Conservation (phyloP, 2,329 filamentous ascomycete genomes). For the Cercospora berteroae region DNA sequence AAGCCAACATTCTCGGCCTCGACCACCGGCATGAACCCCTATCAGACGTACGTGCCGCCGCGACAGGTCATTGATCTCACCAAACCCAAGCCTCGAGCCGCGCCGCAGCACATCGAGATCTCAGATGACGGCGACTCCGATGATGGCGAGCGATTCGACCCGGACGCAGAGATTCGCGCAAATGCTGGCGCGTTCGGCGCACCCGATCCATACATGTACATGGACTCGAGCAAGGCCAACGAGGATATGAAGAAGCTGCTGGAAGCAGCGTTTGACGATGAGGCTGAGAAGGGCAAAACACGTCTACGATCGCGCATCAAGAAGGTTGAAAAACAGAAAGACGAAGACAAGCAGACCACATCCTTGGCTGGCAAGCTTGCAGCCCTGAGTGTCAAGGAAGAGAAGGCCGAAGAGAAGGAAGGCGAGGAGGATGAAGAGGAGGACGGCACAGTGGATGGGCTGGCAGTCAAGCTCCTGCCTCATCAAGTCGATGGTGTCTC, state of each 20-base stretch:
- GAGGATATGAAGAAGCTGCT: conserved; percentile 79
- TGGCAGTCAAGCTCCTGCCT: conserved; percentile 83
- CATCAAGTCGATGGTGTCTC: conserved; percentile 92
- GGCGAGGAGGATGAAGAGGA: conserved; percentile 49
- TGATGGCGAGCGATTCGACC: conserved; percentile 47
- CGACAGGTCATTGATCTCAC: conserved; percentile 52
- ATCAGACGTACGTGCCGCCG: conserved; percentile 24
- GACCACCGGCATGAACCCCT: conserved; percentile 17
- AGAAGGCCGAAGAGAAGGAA: conserved; percentile 45
- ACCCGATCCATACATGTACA: conserved; percentile 59
- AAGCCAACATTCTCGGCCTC: conserved; percentile 55
- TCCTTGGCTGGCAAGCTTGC: conserved; percentile 47
- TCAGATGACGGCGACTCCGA: conserved; percentile 33
- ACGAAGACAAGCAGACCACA: conserved; percentile 38
- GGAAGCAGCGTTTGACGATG: conserved; percentile 76
- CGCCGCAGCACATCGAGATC: conserved; percentile 2
- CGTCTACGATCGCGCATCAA: conserved; percentile 47
- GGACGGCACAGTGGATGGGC: conserved; percentile 69
- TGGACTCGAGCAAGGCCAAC: conserved; percentile 68
- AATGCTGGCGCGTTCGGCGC: conserved; percentile 52
- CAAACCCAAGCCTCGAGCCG: conserved; percentile 6
- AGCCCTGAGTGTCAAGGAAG: conserved; percentile 46
- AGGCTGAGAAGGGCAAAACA: conserved; percentile 56
- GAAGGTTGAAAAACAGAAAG: conserved; percentile 37
- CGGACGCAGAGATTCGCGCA: conserved; percentile 47